Base-by-base conservation (phyloP, 2,329 filamentous ascomycete species). In the Curvularia sp. region DNA sequence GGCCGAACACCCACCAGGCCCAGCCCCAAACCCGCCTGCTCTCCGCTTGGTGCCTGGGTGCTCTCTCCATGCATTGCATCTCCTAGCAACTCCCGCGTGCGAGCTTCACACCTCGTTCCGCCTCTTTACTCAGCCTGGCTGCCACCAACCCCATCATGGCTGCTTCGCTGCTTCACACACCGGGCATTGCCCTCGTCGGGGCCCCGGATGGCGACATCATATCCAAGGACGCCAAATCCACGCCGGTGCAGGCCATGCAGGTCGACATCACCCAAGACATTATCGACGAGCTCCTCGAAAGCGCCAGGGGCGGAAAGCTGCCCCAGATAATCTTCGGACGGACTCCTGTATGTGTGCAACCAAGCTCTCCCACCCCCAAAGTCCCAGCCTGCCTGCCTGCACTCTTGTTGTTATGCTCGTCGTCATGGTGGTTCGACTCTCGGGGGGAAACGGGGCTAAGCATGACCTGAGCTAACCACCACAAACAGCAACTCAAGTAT, bases 401-500 rank as follows among this genome's bases (percentile, higher is more conserved):
- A 54, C 30, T 44, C 53, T 55, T 51, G 59, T 56, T 57, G 63
- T 58, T 54, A 42, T 52, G 24, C 35, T 59, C 49, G 53, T 53
- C 30, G 48, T 60, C 46, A 57, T 53, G 22, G 52, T 60, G 57
- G 30, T 51, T 61, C 39, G 55, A 57, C 35, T 30, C 53, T 35
- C 12, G 33, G 44, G 47, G 55, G 47, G 55, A 56, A 47, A 63
- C 53, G 60, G 62, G 35, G 53, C 55, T 59, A 61, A 43, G 61
- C 60, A 60, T 62, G 51, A 70, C 62, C 58, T 64, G 60, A 53
- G 68, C 74, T 77, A 60, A 77, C 73, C 48, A 63, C 54, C 55
- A 64, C 63, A 61, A 61, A 67, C 66, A 85, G 75, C 82, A 83
- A 72, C 80, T 89, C 60, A 83, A 84, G 66, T 84, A 84, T 67